Conservation (phyloP, 352 stramenopile genomes). For the Thraustochytrium sp. region DNA sequence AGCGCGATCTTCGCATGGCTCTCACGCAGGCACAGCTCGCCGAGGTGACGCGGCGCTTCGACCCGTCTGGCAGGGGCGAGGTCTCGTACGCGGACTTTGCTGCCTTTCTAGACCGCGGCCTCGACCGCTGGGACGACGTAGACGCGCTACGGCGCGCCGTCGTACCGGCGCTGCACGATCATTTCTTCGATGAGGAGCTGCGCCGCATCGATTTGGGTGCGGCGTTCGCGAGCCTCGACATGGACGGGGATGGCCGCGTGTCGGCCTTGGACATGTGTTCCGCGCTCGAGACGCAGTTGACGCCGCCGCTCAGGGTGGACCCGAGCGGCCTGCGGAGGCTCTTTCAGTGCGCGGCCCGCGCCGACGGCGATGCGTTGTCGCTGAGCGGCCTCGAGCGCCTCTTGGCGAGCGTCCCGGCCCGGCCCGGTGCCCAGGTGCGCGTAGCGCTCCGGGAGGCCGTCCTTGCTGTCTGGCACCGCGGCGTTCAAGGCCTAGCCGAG, state of each 20-base stretch:
- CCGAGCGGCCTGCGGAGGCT: neutral
- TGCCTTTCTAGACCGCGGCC: neutral
- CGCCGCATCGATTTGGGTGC: neutral
- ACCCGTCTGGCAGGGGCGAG: neutral
- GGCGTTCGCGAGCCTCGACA: neutral
- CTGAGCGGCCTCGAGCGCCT: neutral
- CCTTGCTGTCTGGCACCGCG: neutral
- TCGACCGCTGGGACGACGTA: neutral
- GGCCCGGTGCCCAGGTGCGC: neutral
- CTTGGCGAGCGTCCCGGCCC: neutral
- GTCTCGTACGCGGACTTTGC: neutral
- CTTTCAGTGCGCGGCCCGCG: no score
- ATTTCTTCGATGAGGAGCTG: neutral
- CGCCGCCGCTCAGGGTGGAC: no score
- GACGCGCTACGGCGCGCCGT: neutral
- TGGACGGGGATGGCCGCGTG: neutral
- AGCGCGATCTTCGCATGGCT: neutral
- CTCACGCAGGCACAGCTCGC: neutral
- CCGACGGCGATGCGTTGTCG: neutral
- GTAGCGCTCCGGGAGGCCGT: neutral
- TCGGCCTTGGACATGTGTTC: neutral
- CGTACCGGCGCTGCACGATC: neutral
- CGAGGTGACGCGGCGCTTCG: neutral
- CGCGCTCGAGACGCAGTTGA: neutral
- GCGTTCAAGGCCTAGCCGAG: neutral